Base-by-base conservation (phyloP, 371 early-diverging fungal genomes). In the Dichotomocladium elegans region DNA sequence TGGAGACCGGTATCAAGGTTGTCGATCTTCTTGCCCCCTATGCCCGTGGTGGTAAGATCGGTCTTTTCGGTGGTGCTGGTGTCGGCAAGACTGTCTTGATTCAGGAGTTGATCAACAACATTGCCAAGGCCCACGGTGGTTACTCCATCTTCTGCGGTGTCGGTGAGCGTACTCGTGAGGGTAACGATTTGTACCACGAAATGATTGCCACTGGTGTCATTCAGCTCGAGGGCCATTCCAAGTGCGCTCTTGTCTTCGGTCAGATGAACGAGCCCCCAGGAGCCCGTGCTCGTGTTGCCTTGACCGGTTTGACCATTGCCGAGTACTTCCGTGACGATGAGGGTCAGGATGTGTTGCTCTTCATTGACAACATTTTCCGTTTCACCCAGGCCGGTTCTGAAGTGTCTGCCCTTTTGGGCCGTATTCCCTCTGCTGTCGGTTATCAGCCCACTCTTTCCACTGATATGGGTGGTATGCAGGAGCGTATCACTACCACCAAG, bases 191-290 rank as follows among this genome's bases (percentile, higher is more conserved):
- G 79, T 95, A 95, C 88, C 91, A 93, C 86, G 96, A 95, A 81
- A 95, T 95, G 96, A 89, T 90, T 58, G 77, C 83, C 55, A 83
- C 94, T 47, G 94, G 94, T 81, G 94, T 94, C 74, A 95, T 95
- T 78, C 78, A 93, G 80, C 87, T 94, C 58, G 91, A 92, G 25
- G 94, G 94, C 61, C 84, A 87, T 52, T 93, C 93, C 67, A 94
- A 95, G 86, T 91, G 91, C 56, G 94, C 94, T 25, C 84, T 95
- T 93, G 96, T 97, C 59, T 97, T 92, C 83, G 98, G 98, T 61
- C 96, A 97, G 82, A 97, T 97, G 98, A 97, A 97, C 92, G 98
- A 97, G 81, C 96, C 98, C 77, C 98, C 98, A 61, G 98, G 98
- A 79, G 98, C 98, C 66, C 95, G 98, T 91, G 98, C 98, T 62